These are phyloP conservation scores for Alectoria sarmentosa DNA, from an alignment of 495 filamentous ascomycete species.

Conservation along the genomic window DNA sequence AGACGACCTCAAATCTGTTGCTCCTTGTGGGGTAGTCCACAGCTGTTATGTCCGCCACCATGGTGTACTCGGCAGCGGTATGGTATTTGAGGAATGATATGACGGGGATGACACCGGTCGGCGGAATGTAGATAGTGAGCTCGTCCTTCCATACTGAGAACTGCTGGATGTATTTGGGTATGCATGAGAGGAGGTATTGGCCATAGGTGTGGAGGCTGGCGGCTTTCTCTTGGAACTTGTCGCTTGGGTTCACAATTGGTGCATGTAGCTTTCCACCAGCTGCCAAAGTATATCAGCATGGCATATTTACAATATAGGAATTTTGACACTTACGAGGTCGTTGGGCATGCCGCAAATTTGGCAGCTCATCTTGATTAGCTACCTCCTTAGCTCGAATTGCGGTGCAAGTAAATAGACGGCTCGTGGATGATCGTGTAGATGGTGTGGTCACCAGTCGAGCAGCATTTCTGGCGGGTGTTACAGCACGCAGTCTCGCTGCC, in stretches of 20 bases:
- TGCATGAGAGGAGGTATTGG: constrained; percentile 89
- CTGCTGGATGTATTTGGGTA: constrained; percentile 98
- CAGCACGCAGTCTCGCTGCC: constrained; percentile 10
- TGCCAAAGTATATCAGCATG: constrained; percentile 30
- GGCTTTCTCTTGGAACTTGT: constrained; percentile 81
- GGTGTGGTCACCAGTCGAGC: background rate
- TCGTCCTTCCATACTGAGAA: constrained; percentile 99
- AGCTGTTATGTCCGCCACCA: constrained; percentile 82
- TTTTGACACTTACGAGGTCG: constrained; percentile 49
- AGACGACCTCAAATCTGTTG: constrained; percentile 95
- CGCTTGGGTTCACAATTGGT: constrained; percentile 82
- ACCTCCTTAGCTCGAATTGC: constrained; percentile 28
- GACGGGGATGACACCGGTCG: constrained; percentile 78
- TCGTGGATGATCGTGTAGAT: background rate
- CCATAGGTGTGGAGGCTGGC: constrained; percentile 87
- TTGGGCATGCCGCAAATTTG: constrained; percentile 62
- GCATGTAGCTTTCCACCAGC: constrained; percentile 59
- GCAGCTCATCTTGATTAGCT: constrained; percentile 33
- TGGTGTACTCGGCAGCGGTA: constrained; percentile 93
- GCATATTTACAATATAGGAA: background rate
- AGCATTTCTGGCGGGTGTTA: background rate
- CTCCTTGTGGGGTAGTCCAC: constrained; percentile 94
- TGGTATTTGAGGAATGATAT: constrained; percentile 97
- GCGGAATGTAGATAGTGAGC: constrained; percentile 85
- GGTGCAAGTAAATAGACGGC: constrained; percentile 26